Percentiles rank a stretch among this genome's conserved stretches.
Conservation (phyloP, 768 basidiomycete genomes). For the Hypholoma sublateritium region DNA sequence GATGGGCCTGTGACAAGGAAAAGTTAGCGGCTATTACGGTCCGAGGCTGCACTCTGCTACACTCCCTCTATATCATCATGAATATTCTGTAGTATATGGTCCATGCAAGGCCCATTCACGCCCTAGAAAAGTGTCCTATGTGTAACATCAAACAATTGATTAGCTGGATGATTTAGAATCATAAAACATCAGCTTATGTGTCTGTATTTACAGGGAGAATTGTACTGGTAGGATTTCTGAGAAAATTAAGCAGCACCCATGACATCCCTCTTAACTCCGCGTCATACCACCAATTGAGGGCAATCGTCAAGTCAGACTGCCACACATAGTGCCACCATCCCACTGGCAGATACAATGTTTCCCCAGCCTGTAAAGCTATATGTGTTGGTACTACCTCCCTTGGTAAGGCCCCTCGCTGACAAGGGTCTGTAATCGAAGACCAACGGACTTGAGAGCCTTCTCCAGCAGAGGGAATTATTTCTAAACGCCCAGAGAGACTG, state of each 20-base stretch:
- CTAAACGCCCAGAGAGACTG: constrained; percentile 27
- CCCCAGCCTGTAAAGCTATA: constrained; percentile 67
- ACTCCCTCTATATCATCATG: no score
- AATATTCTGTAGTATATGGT: no score
- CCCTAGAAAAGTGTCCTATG: background rate
- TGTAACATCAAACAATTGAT: background rate
- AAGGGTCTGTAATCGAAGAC: constrained; percentile 73
- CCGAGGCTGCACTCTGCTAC: background rate
- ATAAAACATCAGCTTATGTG: background rate
- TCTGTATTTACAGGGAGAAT: constrained; percentile 36
- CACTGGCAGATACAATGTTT: constrained; percentile 86
- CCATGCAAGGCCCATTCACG: background rate
- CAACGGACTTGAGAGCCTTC: constrained; percentile 61
- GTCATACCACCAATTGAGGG: constrained; percentile 91
- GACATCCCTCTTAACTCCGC: constrained; percentile 68
- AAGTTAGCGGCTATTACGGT: background rate
- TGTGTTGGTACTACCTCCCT: constrained; percentile 61
- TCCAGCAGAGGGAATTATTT: constrained; percentile 29
- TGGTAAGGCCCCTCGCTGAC: constrained; percentile 43
- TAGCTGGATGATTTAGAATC: background rate
- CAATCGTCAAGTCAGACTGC: constrained; percentile 67
- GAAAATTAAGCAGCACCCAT: constrained; percentile 68
- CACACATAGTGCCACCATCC: constrained; percentile 94
- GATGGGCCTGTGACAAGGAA: constrained; percentile 4
- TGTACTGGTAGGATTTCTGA: constrained; percentile 42